Evolutionary conservation across 1,284 basidiomycete genomes (phyloP), one percentile per base, ranked within the genome.

Genomic region (Takashimella koratensis): DNA sequence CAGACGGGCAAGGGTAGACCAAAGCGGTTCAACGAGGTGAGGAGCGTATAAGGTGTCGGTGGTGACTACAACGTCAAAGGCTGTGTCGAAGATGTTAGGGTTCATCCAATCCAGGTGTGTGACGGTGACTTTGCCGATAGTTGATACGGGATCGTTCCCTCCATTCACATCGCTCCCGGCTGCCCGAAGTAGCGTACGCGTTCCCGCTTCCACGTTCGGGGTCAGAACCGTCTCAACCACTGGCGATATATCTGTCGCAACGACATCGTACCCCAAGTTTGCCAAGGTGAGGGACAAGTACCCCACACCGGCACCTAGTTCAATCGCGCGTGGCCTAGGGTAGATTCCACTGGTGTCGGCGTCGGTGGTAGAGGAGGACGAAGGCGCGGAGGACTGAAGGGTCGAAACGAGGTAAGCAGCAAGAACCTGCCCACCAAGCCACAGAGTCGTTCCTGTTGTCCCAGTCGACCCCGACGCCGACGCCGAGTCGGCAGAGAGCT

Each of bases 391-490:
- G 27, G 52, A 39, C 42, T 58, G 47, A 24, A 65, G 26, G 24
- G 70, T 59, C 36, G 75, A 68, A 19, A 78, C 73, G n/a, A 90
- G 79, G 67, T 84, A 88, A 45, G 79, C 69, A 6, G 86, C 80
- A 36, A 91, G 80, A 62, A 86, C 81, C 72, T 92, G 90, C 0
- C 83, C 86, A 41, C 85, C 84, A 52, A 91, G 83, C 91, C 91
- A 94, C 52, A 94, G 82, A 2, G 88, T 84, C n/a, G 88, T 90
- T 19, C 90, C 91, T 58, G 88, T 91, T 41, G 85, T 83, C 8
- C 72, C 66, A 22, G 70, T 68, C 47, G 52, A 43, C 36, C 51
- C 49, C 53, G 86, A 79, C 26, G 66, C 58, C 41, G 36, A 43
- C 4, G 20, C 40, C 43, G 42, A 48, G 42, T 51, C 50, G 3